These are phyloP conservation scores for Saccharum hybrid DNA, from an alignment of 202 grass and related monocot species.

Conservation along the genomic window DNA sequence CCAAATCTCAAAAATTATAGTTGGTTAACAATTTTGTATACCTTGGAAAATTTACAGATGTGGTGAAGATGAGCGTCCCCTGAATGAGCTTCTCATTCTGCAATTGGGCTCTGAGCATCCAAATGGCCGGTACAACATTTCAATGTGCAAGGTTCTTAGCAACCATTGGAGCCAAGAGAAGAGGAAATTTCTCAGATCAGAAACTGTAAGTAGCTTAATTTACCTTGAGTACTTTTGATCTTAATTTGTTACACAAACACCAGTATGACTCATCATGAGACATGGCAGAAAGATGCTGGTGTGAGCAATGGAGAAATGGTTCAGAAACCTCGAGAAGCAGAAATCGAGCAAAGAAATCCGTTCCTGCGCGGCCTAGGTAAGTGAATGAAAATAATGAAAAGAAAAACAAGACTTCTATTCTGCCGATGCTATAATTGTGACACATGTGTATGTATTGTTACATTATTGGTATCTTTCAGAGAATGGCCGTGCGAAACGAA, in stretches of 20 bases:
- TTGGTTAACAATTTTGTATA: constrained; percentile 5
- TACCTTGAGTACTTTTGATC: not conserved
- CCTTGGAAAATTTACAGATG: constrained; percentile 58
- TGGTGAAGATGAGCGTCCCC: constrained; percentile 84
- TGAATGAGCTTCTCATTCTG: constrained; percentile 90
- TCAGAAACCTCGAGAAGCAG: constrained; percentile 46
- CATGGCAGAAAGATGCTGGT: constrained; percentile 52
- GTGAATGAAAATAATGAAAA: not conserved
- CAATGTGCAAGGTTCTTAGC: constrained; percentile 94
- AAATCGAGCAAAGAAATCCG: constrained; percentile 61
- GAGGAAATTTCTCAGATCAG: constrained; percentile 67
- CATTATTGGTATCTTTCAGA: constrained; percentile 45
- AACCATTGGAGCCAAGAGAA: constrained; percentile 93
- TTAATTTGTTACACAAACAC: constrained; percentile 9
- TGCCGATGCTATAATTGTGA: not conserved
- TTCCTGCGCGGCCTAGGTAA: constrained; percentile 60
- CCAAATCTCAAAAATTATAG: not conserved
- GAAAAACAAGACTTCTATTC: not conserved
- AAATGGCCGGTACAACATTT: constrained; percentile 89
- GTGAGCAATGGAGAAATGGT: constrained; percentile 49
- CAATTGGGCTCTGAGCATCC: constrained; percentile 93
- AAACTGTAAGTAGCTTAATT: constrained; percentile 46
- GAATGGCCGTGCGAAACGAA: constrained; percentile 69
- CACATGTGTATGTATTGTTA: not conserved
- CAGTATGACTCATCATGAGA: not conserved